Evolutionary conservation across 306 rosid genomes (phyloP).

Genomic region (Hippophae tibetana): DNA sequence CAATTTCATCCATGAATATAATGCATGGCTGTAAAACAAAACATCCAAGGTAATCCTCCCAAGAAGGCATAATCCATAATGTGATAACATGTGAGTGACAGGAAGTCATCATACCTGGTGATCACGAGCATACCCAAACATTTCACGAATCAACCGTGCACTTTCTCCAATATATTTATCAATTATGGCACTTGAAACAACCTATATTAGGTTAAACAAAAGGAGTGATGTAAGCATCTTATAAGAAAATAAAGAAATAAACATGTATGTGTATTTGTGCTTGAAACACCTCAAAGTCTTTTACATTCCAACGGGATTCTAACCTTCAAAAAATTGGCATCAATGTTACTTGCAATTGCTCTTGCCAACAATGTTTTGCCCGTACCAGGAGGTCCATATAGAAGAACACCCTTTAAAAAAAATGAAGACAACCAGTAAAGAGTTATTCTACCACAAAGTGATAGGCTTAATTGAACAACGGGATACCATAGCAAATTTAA

Average conservation of each 20-base stretch:
- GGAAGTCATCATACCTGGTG: constrained; percentile 58
- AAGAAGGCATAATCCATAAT: neutral
- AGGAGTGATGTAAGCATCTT: neutral
- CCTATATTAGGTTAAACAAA: constrained; percentile 30
- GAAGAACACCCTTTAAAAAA: constrained; percentile 22
- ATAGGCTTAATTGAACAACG: neutral
- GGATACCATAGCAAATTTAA: neutral
- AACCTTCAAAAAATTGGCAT: constrained; percentile 93
- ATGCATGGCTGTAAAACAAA: constrained; percentile 73
- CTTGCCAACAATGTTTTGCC: constrained; percentile 32
- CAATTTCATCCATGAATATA: constrained; percentile 98
- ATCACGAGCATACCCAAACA: constrained; percentile 98
- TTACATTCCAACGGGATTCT: constrained; percentile 2
- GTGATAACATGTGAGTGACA: neutral
- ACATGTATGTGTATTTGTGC: no score
- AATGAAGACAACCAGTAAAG: neutral
- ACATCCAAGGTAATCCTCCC: neutral
- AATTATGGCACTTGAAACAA: constrained; percentile 93
- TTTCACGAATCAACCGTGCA: constrained; percentile 88
- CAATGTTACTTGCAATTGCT: constrained; percentile 64
- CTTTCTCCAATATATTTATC: constrained; percentile 95
- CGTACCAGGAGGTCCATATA: constrained; percentile 36
- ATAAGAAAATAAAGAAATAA: neutral
- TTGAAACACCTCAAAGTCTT: neutral
- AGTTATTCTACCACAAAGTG: neutral